Percentiles rank a stretch among this genome's conserved stretches.
phyloP scores from a whole-genome alignment of 2,329 filamentous ascomycete genomes.

The Xenosphaeropsis pyriputrescens region DNA sequence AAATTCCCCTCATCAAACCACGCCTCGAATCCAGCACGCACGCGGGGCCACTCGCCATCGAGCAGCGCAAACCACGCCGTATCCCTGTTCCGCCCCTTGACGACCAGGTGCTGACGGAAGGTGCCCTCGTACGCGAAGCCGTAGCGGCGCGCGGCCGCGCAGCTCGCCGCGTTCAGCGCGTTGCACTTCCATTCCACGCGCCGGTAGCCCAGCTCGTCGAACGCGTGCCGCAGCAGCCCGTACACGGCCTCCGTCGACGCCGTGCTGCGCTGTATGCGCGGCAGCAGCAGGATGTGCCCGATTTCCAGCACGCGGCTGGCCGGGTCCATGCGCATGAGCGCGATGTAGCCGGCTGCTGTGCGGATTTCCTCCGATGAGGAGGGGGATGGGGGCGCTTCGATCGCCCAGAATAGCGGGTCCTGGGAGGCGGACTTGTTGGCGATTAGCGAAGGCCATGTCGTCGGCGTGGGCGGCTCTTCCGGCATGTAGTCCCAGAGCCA shows the following conservation, averaged over 20 bases:
- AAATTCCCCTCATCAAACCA: conserved; percentile 44
- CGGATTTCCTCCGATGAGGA: conserved; percentile 19
- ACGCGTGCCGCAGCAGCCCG: conserved; percentile 35
- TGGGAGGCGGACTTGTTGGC: conserved; percentile 5
- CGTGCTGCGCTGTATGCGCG: conserved; percentile 33
- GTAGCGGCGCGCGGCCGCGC: conserved; percentile 36
- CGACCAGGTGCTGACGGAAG: conserved; percentile 46
- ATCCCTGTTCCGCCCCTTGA: conserved; percentile 40
- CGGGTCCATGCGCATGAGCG: conserved; percentile 29
- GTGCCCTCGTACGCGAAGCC: conserved; percentile 45
- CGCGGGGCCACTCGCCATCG: conserved; percentile 39
- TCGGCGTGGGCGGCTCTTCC: conserved; percentile 18
- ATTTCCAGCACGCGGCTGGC: conserved; percentile 38
- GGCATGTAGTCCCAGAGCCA: conserved; percentile 27
- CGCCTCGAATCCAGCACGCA: conserved; percentile 28
- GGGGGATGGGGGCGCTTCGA: conserved; percentile 25
- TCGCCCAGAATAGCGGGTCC: neutral
- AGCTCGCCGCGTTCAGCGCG: conserved; percentile 35
- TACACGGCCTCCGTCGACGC: conserved; percentile 43
- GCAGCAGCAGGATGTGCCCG: conserved; percentile 36
- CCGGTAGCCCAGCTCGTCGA: conserved; percentile 36
- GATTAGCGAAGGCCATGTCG: conserved; percentile 17
- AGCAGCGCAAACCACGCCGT: conserved; percentile 45
- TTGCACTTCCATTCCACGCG: conserved; percentile 54
- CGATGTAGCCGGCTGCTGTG: conserved; percentile 25